Evolutionary conservation across 2,329 filamentous ascomycete species (phyloP).

Genomic region (Claviceps citrina): DNA sequence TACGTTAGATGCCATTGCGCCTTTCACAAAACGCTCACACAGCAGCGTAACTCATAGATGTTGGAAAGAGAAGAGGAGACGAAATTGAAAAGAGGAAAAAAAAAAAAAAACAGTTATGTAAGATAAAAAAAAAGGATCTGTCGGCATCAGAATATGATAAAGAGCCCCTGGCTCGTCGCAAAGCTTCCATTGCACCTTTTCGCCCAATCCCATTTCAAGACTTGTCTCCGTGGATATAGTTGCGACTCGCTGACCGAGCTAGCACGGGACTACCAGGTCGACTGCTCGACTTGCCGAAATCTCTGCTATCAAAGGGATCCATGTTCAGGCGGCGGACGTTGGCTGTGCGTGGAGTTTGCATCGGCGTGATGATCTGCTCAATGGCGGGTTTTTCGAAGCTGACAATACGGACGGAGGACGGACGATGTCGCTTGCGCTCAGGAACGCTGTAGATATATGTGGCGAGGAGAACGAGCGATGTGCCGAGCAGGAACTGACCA

Average conservation of each 20-base stretch:
- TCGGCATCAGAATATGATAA: too few species aligned
- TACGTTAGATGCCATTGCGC: neutral
- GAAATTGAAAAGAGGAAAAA: neutral
- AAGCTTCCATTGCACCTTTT: neutral
- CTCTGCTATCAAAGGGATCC: conserved; percentile 26
- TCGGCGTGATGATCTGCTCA: conserved; percentile 29
- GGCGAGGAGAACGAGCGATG: conserved; percentile 59
- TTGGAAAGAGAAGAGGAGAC: neutral
- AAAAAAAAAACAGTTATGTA: neutral
- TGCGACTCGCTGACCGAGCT: conserved; percentile 22
- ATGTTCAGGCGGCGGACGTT: conserved; percentile 20
- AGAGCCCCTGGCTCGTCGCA: neutral
- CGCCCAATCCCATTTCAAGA: neutral
- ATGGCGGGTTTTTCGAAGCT: conserved; percentile 62
- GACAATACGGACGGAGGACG: conserved; percentile 52
- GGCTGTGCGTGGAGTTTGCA: conserved; percentile 16
- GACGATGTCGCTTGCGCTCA: conserved; percentile 38
- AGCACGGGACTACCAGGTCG: conserved; percentile 32
- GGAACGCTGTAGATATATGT: conserved; percentile 73
- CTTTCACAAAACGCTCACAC: neutral
- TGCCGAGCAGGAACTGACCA: conserved; percentile 66
- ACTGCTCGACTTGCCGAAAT: conserved; percentile 27
- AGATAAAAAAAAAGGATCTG: neutral
- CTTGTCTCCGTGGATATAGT: conserved; percentile 24
- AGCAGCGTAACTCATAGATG: neutral